Evolutionary conservation across 2,329 filamentous ascomycete species (phyloP).

Genomic region (Alternaria ventricosa): DNA sequence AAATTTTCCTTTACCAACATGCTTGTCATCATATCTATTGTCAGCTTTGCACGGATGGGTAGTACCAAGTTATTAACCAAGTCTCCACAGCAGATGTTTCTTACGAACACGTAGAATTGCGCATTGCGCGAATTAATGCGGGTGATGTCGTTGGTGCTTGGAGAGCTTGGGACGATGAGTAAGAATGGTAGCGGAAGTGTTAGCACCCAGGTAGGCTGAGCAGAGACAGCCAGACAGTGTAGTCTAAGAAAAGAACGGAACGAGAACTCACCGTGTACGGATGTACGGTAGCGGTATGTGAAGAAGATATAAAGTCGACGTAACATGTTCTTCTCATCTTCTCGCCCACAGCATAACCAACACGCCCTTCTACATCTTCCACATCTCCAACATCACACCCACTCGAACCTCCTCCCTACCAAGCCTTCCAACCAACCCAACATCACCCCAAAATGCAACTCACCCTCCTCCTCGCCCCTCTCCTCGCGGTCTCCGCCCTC

Average conservation of each 20-base stretch:
- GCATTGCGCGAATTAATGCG: background rate
- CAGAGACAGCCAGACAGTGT: background rate
- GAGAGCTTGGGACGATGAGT: too few relatives aligned
- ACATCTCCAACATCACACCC: background rate
- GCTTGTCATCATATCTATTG: background rate
- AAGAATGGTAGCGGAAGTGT: background rate
- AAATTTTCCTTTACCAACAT: background rate
- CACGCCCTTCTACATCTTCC: background rate
- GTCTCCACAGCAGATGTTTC: background rate
- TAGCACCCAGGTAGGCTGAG: background rate
- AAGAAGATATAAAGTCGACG: background rate
- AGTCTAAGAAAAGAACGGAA: background rate
- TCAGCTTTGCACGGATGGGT: too few relatives aligned
- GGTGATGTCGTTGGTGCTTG: background rate
- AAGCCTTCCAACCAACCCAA: background rate
- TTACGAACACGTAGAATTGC: background rate
- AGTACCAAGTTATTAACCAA: background rate
- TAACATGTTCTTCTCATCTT: background rate
- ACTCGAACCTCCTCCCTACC: too few relatives aligned
- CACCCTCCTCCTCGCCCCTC: slow-evolving; percentile 16
- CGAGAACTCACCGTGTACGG: background rate
- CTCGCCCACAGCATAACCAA: background rate
- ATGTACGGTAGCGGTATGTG: background rate
- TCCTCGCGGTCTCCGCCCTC: slow-evolving; percentile 16
- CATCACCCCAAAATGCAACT: slow-evolving; percentile 12